Evolutionary conservation across 306 rosid species (phyloP).

Genomic region (Aeschynomene evenia): DNA sequence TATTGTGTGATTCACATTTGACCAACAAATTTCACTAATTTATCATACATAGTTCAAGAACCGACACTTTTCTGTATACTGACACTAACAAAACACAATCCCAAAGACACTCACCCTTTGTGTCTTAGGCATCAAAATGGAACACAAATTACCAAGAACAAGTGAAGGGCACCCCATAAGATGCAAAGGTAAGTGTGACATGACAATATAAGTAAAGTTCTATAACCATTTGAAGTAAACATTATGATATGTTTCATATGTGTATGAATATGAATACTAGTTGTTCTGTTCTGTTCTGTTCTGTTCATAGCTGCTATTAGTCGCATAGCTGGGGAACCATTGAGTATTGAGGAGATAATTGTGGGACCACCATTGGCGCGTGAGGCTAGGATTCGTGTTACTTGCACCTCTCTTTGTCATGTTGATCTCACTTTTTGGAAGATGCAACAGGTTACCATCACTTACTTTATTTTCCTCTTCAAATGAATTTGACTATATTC

Average conservation of each 20-base stretch:
- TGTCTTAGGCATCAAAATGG: conserved; percentile 43
- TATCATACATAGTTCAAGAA: neutral
- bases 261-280: neutral
- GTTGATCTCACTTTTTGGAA: conserved; percentile 76
- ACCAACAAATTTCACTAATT: no score
- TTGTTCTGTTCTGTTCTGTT: neutral
- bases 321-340: conserved; percentile 62
- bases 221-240: neutral
- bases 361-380: conserved; percentile 80
- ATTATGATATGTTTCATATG: neutral
- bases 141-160: conserved; percentile 20
- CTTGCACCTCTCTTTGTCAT: conserved; percentile 75
- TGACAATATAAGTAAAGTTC: no score
- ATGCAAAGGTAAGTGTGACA: conserved; percentile 63
- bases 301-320: conserved; percentile 60
- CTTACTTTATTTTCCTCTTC: neutral
- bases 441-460: conserved; percentile 52
- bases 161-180: conserved; percentile 54
- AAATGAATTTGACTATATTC: neutral
- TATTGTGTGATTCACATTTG: neutral
- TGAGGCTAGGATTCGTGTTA: conserved; percentile 67
- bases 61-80: neutral
- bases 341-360: conserved; percentile 60
- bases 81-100: neutral
- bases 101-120: neutral